Evolutionary conservation across 768 basidiomycete species (phyloP).

Genomic region (Pulveroboletus sp.): DNA sequence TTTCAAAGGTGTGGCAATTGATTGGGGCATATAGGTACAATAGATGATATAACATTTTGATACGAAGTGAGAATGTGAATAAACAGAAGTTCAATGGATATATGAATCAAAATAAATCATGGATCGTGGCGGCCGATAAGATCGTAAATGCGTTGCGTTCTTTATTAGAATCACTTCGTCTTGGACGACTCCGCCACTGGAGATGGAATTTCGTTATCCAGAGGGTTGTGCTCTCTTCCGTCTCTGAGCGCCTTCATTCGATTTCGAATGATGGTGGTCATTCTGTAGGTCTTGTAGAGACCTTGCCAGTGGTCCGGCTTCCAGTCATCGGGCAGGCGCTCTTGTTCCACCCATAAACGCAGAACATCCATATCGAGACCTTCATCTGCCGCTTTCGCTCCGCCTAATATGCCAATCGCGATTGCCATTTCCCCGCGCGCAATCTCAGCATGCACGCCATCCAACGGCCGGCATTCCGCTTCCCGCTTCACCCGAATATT

Average conservation of each 20-base stretch:
- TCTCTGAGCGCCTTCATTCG: slow-evolving; percentile 24
- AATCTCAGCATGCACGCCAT: slow-evolving; percentile 50
- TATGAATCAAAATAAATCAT: no score
- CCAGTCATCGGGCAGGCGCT: slow-evolving; percentile 46
- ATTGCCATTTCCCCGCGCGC: slow-evolving; percentile 68
- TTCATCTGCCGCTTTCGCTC: slow-evolving; percentile 32
- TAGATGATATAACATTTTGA: no score
- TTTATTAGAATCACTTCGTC: slow-evolving; percentile 23
- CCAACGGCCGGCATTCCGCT: slow-evolving; percentile 38
- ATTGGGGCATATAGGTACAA: no score
- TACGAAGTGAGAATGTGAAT: no score
- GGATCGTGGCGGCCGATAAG: no score
- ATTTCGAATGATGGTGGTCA: slow-evolving; percentile 27
- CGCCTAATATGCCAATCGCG: slow-evolving; percentile 47
- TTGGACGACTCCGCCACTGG: slow-evolving; percentile 5
- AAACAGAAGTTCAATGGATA: no score
- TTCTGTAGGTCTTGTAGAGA: slow-evolving; percentile 29
- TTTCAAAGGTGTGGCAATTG: no score
- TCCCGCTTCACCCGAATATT: slow-evolving; percentile 52
- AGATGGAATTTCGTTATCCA: slow-evolving; percentile 12
- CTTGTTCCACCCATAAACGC: slow-evolving; percentile 47
- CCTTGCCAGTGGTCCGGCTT: slow-evolving; percentile 28
- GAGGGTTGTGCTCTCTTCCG: slow-evolving; percentile 16
- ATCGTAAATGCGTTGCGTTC: no score
- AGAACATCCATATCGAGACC: slow-evolving; percentile 47